Evolutionary conservation across 225 moss, liverwort and hornwort genomes (phyloP).

Genomic region (Takakia lepidozioides): DNA sequence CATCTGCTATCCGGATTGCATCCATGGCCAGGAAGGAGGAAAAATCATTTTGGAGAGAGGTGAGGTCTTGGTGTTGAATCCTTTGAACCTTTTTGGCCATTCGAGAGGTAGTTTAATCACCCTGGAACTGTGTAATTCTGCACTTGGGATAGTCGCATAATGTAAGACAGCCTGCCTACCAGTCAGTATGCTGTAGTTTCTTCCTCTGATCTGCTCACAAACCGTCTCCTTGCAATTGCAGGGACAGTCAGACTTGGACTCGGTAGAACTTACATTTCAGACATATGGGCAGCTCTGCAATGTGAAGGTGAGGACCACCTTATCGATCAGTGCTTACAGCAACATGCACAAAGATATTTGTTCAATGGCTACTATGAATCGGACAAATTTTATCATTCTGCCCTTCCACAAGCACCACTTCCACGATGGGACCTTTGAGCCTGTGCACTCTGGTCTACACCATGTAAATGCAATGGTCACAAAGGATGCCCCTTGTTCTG

Average conservation of each 20-base stretch:
- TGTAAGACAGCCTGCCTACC: too few relatives aligned
- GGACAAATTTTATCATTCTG: constrained; percentile 21
- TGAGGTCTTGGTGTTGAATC: too few relatives aligned
- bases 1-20: constrained; percentile 40
- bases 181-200: too few relatives aligned
- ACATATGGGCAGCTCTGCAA: constrained; percentile 33
- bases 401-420: constrained; percentile 30
- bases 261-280: constrained; percentile 36
- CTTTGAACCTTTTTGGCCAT: too few relatives aligned
- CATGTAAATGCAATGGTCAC: constrained; percentile 15
- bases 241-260: constrained; percentile 19
- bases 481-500: constrained; percentile 31
- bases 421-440: constrained; percentile 20
- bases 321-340: constrained; percentile 23
- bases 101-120: too few relatives aligned
- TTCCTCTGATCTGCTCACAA: too few relatives aligned
- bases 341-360: constrained; percentile 47
- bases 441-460: constrained; percentile 13
- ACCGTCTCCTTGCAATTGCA: too few relatives aligned
- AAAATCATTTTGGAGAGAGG: constrained; percentile 8
- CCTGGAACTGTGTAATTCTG: too few relatives aligned
- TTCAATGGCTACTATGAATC: constrained; percentile 21
- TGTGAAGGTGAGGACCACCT: constrained; percentile 33
- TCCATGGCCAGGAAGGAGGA: constrained; percentile 10
- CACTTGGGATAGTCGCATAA: too few relatives aligned